Evolutionary conservation across 306 rosid genomes (phyloP).

Genomic region (Delonix regia): DNA sequence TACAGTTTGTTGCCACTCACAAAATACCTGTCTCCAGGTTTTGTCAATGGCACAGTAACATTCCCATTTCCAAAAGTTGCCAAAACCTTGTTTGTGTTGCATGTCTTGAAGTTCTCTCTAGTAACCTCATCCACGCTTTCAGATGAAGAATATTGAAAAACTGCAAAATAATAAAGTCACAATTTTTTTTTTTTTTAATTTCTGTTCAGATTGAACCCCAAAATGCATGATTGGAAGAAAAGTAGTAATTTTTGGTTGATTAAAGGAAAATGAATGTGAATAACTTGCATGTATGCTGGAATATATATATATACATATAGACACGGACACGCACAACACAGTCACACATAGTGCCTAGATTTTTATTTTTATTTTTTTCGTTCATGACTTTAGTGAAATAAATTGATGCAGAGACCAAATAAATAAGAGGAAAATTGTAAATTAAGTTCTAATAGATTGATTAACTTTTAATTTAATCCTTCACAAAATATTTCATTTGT

Average conservation of each 20-base stretch:
- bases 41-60: constrained; percentile 67
- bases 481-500: no score
- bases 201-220: background rate
- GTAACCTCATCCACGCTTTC: constrained; percentile 64
- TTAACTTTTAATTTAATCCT: no score
- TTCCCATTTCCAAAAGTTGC: constrained; percentile 58
- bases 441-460: no score
- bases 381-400: no score
- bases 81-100: constrained; percentile 70
- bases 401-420: no score
- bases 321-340: no score
- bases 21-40: constrained; percentile 68
- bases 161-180: constrained; percentile 32
- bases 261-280: no score
- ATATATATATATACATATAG: no score
- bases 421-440: no score
- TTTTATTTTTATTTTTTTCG: no score
- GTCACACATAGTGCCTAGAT: no score
- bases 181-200: background rate
- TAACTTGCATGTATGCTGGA: no score
- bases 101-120: constrained; percentile 50
- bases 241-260: background rate
- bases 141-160: constrained; percentile 78
- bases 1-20: constrained; percentile 67
- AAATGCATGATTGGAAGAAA: background rate